Base-by-base conservation (phyloP, 78 protist genomes). In the Dictyostelium discoideum region DNA sequence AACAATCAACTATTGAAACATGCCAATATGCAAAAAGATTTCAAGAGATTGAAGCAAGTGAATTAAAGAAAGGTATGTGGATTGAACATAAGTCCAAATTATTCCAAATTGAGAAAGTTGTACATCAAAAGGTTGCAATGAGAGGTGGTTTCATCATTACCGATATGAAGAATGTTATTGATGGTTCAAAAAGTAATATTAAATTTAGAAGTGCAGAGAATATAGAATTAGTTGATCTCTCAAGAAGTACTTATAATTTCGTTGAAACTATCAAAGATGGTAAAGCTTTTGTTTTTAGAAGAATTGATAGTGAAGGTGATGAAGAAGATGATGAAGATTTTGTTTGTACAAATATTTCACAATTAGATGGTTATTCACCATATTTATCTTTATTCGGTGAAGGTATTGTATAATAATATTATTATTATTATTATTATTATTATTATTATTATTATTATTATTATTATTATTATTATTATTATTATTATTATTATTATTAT, bases 81-180 rank as follows among this genome's bases (percentile, higher is more conserved):
- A 89, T 89, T 10, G 94, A 89, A 81, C 16, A 80, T 22, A 89
- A 89, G 50, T 54, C 57, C 18, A 89, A 89, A 39, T 18, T 73
- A 46, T 81, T 89, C 8, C 65, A 46, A 67, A 81, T 85, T 24
- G 37, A 44, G 69, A 89, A 89, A 69, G 80, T 81, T 6, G 39
- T 39, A 48, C 94, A 89, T 89, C 93, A 87, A 79, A 87, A 87
- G 26, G 93, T 87, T 0, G 93, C 93, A 40, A 87, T 87, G 93
- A 87, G 93, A 78, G 93, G 93, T 87, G 93, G 93, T 87, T 87
- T 78, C 46, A 87, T 87, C n/a, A 57, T 87, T 2, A 86, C 87
- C 0, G 94, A 89, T 69, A 79, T 89, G 82, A 89, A 57, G 37
- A 89, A 81, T 81, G 65, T 84, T 13, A 5, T 89, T 1, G 94